phyloP scores from a whole-genome alignment of 345 rosid genomes.

The Boechera stricta region DNA sequence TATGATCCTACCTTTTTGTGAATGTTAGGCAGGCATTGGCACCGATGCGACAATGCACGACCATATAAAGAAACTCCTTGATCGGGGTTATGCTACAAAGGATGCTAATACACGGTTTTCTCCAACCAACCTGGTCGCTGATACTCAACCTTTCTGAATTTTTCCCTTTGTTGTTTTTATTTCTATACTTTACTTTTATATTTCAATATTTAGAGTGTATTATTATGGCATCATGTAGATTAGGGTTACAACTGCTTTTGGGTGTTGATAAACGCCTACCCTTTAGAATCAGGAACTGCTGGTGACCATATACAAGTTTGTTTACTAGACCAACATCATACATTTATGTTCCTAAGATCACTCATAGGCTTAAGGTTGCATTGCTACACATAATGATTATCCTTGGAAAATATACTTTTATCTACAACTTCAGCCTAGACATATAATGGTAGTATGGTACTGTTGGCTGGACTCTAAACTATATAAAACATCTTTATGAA shows the following conservation, averaged over 20 bases:
- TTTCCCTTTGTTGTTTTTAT: not conserved
- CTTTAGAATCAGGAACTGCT: not conserved
- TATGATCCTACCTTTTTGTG: constrained; percentile 25
- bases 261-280: not conserved
- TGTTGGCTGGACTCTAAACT: not conserved
- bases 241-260: not conserved
- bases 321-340: constrained; percentile 14
- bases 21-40: constrained; percentile 87
- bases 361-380: not conserved
- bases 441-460: not conserved
- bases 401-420: not conserved
- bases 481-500: constrained; percentile 6
- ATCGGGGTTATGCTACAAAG: constrained; percentile 93
- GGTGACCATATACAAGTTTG: not conserved
- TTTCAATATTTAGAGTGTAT: not conserved
- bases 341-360: not conserved
- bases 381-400: not conserved
- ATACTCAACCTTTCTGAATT: constrained; percentile 11
- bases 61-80: constrained; percentile 95
- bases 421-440: constrained; percentile 8
- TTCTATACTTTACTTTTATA: not conserved
- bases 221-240: not conserved
- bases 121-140: constrained; percentile 85
- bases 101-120: constrained; percentile 84
- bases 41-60: constrained; percentile 99